Evolutionary conservation across 2,329 filamentous ascomycete species (phyloP).

Genomic region (Aspergillus ochraceus): DNA sequence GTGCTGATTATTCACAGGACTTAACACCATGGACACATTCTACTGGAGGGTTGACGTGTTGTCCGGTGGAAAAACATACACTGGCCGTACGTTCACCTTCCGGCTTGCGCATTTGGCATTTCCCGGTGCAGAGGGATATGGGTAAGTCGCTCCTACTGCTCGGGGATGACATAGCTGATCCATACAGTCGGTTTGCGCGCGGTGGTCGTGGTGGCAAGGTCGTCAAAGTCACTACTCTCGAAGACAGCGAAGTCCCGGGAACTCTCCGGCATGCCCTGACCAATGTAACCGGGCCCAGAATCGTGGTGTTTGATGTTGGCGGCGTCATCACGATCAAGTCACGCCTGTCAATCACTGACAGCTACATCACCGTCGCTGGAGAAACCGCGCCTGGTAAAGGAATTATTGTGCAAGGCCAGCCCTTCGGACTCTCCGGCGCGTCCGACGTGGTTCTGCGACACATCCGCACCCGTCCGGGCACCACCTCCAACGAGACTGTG

Average conservation of each 20-base stretch:
- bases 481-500: constrained; percentile 1
- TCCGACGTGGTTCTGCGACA: constrained; percentile 10
- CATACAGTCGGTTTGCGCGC: constrained; percentile 8
- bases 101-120: constrained; percentile 8
- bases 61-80: background rate
- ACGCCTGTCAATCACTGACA: constrained; percentile 1
- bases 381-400: constrained; percentile 14
- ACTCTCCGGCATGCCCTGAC: constrained; percentile 8
- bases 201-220: constrained; percentile 12
- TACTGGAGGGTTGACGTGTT: constrained; percentile 14
- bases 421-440: constrained; percentile 10
- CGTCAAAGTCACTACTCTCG: constrained; percentile 11
- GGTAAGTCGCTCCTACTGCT: background rate
- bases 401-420: constrained; percentile 9
- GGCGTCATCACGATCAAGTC: constrained; percentile 9
- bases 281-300: constrained; percentile 5
- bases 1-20: background rate
- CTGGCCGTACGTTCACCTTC: constrained; percentile 7
- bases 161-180: background rate
- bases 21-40: constrained; percentile 10
- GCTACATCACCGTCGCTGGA: constrained; percentile 8
- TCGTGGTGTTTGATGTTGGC: constrained; percentile 10
- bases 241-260: constrained; percentile 7
- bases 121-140: constrained; percentile 13
- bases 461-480: constrained; percentile 7